Evolutionary conservation across 2,329 filamentous ascomycete genomes (phyloP), one percentile per base, ranked within the genome.

Genomic region (Tothia fuscella): DNA sequence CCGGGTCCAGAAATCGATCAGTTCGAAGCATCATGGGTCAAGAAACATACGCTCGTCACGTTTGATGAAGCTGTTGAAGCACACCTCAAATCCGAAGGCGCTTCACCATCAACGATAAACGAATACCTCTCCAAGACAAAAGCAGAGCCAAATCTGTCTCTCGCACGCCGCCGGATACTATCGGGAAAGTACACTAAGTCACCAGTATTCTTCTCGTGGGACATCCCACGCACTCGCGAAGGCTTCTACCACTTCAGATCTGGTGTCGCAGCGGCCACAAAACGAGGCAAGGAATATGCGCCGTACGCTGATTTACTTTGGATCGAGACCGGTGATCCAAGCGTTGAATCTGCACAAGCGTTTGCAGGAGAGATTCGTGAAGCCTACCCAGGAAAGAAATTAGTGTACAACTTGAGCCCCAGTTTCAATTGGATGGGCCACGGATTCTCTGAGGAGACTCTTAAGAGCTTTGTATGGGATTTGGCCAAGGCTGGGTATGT

Each of bases 361-460:
- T 86, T 98, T 39, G 84, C 83, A 10, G 72, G 74, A 9, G 75
- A 86, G 34, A 91, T 98, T 46, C 77, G 82, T 42, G 63, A 67
- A 0, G 67, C 64, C 3, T 69, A 76, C 53, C 85, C 87, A 0
- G 78, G 76, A 46, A 96, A 96, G 72, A 82, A 84, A 26, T 74
- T 98, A 19, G 89, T 96, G 0, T 98, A 98, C 67, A 98, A 98
- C 65, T 74, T 98, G 2, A 88, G 81, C 4, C 91, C 91, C 1
- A 93, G 85, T 6, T 98, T 98, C 73, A 96, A 98, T 70, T 98
- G 91, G 91, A 91, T 93, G 77, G 78, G 78, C 9, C 88, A 96
- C 58, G 91, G 89, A 22, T 98, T 96, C 64, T 80, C 75, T 3
- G 78, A 87, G 48, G 78, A 77, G 47, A 80, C 81, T 5, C 72